These are phyloP conservation scores for Blastomyces silverae DNA, from an alignment of 2,329 filamentous ascomycete genomes.

Conservation along the genomic window DNA sequence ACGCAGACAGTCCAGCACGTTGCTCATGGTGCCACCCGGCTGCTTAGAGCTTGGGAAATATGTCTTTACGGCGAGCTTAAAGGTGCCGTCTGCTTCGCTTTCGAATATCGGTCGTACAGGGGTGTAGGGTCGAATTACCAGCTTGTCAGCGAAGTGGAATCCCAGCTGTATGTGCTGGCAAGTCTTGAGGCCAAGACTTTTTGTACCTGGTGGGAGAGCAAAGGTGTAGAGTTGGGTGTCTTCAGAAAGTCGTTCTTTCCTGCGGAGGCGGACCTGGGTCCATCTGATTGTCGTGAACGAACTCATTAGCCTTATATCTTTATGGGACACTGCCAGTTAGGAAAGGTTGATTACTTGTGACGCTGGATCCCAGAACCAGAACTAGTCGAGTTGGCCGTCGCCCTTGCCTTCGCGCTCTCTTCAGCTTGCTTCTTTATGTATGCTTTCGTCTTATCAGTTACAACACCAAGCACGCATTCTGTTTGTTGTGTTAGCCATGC, in stretches of 20 bases:
- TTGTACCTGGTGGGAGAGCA: conserved; percentile 35
- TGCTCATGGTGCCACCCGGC: conserved; percentile 50
- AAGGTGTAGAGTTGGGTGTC: conserved; percentile 47
- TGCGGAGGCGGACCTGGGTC: conserved; percentile 41
- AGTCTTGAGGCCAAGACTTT: conserved; percentile 45
- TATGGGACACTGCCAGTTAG: background rate
- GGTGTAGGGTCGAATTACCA: conserved; percentile 48
- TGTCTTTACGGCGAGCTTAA: conserved; percentile 48
- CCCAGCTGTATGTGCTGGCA: conserved; percentile 50
- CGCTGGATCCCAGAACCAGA: conserved; percentile 25
- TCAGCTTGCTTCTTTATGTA: conserved; percentile 44
- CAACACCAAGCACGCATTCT: conserved; percentile 47
- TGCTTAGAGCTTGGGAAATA: conserved; percentile 45
- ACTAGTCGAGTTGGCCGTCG: conserved; percentile 25
- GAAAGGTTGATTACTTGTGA: conserved; percentile 4
- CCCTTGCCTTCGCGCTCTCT: conserved; percentile 36
- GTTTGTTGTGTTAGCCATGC: background rate
- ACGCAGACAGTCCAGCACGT: conserved; percentile 48
- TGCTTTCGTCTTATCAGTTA: conserved; percentile 46
- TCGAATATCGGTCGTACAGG: conserved; percentile 40
- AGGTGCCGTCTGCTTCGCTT: conserved; percentile 36
- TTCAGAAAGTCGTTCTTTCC: conserved; percentile 37
- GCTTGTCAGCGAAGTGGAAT: conserved; percentile 48
- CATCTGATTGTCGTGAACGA: conserved; percentile 26
- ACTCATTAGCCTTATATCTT: conserved; percentile 2